Conservation (phyloP, 2,329 filamentous ascomycete genomes). For the Akanthomyces lecanii region DNA sequence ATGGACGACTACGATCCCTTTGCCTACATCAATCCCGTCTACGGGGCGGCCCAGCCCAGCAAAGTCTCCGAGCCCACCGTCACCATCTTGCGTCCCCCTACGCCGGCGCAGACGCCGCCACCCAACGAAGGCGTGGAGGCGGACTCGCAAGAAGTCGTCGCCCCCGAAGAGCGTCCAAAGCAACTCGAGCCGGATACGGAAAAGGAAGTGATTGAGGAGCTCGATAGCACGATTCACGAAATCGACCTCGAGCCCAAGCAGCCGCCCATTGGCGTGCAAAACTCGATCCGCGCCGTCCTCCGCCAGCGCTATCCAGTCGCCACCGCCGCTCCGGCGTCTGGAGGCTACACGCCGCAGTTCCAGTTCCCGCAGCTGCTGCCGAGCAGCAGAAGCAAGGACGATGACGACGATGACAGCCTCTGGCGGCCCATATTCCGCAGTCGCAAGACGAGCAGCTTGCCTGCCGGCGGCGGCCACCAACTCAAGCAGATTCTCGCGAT, state of each 20-base stretch:
- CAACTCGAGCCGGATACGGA: background rate
- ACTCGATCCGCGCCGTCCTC: conserved; percentile 51
- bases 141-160: background rate
- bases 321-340: conserved; percentile 34
- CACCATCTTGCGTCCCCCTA: conserved; percentile 35
- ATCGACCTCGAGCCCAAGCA: conserved; percentile 38
- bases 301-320: conserved; percentile 45
- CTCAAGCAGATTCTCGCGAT: conserved; percentile 58
- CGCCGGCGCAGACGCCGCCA: conserved; percentile 41
- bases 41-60: conserved; percentile 18
- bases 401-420: conserved; percentile 41
- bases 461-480: conserved; percentile 30
- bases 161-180: background rate
- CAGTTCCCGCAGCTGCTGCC: conserved; percentile 41
- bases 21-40: conserved; percentile 30
- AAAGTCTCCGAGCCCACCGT: conserved; percentile 24
- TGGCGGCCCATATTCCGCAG: conserved; percentile 50
- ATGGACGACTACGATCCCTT: conserved; percentile 47
- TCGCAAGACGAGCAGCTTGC: conserved; percentile 31
- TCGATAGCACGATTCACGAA: conserved; percentile 40
- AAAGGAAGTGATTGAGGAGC: conserved; percentile 20
- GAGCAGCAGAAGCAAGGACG: no score
- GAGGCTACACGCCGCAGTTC: conserved; percentile 46
- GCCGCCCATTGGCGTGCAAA: conserved; percentile 53
- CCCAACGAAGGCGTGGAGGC: conserved; percentile 22